These are phyloP conservation scores for Dictyostelium discoideum DNA, from an alignment of 78 protist genomes.

Conservation along the genomic window dicty_2.7 NC_007090.3:1548001-1548500, in stretches of 20 bases:
- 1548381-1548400: conserved; percentile 17
- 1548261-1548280: background rate
- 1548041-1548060: too few relatives aligned
- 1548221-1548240: background rate
- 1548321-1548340: conserved; percentile 60
- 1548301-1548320: conserved; percentile 30
- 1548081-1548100: too few relatives aligned
- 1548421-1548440: background rate
- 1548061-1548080: too few relatives aligned
- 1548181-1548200: background rate
- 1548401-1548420: background rate
- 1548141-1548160: too few relatives aligned
- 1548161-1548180: background rate
- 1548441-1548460: background rate
- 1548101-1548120: too few relatives aligned
- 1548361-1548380: conserved; percentile 17
- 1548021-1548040: too few relatives aligned
- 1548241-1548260: background rate
- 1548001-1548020: too few relatives aligned
- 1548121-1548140: too few relatives aligned
- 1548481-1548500: background rate
- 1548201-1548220: background rate
- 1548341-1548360: conserved; percentile 60
- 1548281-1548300: background rate
- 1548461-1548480: background rate